Evolutionary conservation across 257 asterid species (phyloP), one percentile per base, ranked within the genome.

Genomic region (Fraxinus anomala): DNA sequence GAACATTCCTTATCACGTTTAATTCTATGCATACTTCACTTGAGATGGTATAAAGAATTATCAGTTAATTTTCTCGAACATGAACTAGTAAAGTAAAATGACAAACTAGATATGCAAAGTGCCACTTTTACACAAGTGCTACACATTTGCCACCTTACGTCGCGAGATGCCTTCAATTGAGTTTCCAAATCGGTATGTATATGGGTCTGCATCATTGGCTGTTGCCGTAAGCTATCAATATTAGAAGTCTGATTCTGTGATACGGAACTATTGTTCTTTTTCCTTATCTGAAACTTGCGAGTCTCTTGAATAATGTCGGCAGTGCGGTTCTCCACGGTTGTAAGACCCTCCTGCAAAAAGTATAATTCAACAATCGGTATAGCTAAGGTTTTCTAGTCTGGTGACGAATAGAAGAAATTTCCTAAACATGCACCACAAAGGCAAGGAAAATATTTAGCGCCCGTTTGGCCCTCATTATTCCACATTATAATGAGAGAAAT

Each of bases 91-190:
- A 21, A 65, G 40, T 11, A 24, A 67, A 75, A 74, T 40, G 26
- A 76, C 17, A 63, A 63, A 24, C 69, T 24, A 42, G 24, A 73
- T 56, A 69, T 69, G 72, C 77, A 63, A 16, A 3, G 63, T 75
- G 77, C 59, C 44, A 71, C 72, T 56, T 74, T 74, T 77, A 79
- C 76, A 89, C 91, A 83, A 89, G 76, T 75, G 82, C 85, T 76
- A 93, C 93, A 88, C 77, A 89, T 92, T 86, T 86, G 96, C 89
- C 87, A 92, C 97, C 97, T 93, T 96, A 96, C 97, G 89, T 96
- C 98, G 88, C 99, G 99, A 89, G 99, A 96, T 83, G 98, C 99
- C 89, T 93, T 93, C 89, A 96, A 81, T 82, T 96, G 98, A 59
- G 91, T 96, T 76, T 91, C 98, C 83, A 88, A 76, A 80, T 88